Base-by-base conservation (phyloP, 805 yeast species). In the Saitoella complicata region DNA sequence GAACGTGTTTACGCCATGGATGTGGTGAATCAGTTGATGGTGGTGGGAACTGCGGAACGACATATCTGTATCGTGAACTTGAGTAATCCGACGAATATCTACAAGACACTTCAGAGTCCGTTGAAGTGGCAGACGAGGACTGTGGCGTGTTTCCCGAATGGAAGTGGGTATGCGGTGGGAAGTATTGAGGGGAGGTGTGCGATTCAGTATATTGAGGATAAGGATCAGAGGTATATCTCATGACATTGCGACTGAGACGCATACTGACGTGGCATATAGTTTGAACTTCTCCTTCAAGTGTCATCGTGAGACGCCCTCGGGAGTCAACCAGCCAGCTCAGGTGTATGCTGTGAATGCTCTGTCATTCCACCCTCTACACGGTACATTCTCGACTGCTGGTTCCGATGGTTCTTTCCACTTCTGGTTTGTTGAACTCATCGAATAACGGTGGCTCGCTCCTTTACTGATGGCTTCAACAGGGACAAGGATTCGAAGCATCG, bases 141-240 rank as follows among this genome's bases (percentile, higher is more conserved):
- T 1, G 69, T 91, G 1, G 66, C 80, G 9, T 88, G 97, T 59
- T 84, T 78, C 60, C 87, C 87, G n/a, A 78, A 76, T 50, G 97
- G 94, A 8, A 79, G 82, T 55, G 96, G 97, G 7, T 91, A 72
- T 62, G 95, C 95, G 1, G 64, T 91, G 41, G 97, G 95, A 4
- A 80, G 94, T 5, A 75, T 88, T 40, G 98, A 91, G 64, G 97
- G 97, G 33, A 72, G 98, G 52, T 85, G 97, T 64, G 94, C 94
- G 9, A 78, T 91, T 54, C 94, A 85, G 59, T 91, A 87, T 59
- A 76, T 88, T 45, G 93, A 83, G 55, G 95, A 84, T 29, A 70
- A 69, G 43, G 85, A 80, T 54, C 93, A 80, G 56, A 69, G 70
- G 45, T 72, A 75, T n/a, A n/a, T n/a, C n/a, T n/a, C n/a, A n/a